Evolutionary conservation across 805 yeast species (phyloP).

Genomic region (Zygoascus biomembranicola): DNA sequence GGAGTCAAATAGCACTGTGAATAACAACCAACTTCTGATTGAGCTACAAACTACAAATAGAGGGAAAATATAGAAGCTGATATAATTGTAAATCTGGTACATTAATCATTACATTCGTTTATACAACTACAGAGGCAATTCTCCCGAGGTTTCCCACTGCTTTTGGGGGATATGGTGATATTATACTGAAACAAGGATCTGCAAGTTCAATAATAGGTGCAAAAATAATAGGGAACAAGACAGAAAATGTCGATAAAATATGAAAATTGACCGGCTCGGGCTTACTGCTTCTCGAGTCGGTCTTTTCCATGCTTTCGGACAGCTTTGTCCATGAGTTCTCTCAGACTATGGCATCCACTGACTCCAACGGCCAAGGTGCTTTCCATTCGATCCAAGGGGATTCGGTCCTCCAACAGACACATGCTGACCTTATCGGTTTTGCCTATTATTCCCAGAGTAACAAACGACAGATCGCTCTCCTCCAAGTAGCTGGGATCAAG

Average conservation of each 20-base stretch:
- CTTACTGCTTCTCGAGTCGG: slow-evolving; percentile 36
- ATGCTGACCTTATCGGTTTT: slow-evolving; percentile 69
- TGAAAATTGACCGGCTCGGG: background rate
- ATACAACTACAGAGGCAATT: background rate
- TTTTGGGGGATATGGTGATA: too few relatives aligned
- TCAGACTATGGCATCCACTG: slow-evolving; percentile 75
- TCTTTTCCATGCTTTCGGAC: slow-evolving; percentile 68
- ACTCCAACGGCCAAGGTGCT: slow-evolving; percentile 71
- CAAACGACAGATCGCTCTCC: slow-evolving; percentile 70
- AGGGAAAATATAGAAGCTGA: background rate
- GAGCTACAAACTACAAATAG: too few relatives aligned
- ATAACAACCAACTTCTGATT: too few relatives aligned
- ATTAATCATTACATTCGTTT: background rate
- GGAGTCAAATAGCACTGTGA: too few relatives aligned
- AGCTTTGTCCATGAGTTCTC: slow-evolving; percentile 79
- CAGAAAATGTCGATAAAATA: too few relatives aligned
- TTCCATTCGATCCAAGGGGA: slow-evolving; percentile 76
- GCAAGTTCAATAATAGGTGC: too few relatives aligned
- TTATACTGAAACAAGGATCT: too few relatives aligned
- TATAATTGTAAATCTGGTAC: background rate
- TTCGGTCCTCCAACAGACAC: slow-evolving; percentile 68
- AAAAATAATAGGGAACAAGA: too few relatives aligned
- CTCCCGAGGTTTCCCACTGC: too few relatives aligned
- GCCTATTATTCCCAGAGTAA: slow-evolving; percentile 82
- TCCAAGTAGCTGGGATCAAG: slow-evolving; percentile 78